A percentile compares a stretch with the other conserved stretches of the same genome.
phyloP scores from a whole-genome alignment of 2,329 filamentous ascomycete genomes.

The Fusarium circinatum region DNA sequence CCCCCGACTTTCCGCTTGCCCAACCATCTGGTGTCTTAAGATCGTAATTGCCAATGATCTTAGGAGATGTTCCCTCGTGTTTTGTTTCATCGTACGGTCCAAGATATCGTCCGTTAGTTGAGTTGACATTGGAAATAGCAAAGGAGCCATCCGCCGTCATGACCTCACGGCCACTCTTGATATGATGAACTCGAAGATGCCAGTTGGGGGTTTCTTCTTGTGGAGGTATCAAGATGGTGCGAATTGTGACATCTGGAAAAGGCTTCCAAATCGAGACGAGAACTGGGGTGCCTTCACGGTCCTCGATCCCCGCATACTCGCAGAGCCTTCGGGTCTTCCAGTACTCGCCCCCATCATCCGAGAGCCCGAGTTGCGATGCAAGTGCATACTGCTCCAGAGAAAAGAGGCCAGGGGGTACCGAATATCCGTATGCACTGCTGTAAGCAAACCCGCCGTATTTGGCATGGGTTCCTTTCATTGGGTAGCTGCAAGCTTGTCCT shows the following conservation, averaged over 20 bases:
- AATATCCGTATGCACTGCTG: constrained; percentile 79
- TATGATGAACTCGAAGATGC: constrained; percentile 74
- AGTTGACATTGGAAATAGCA: constrained; percentile 69
- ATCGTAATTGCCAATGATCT: constrained; percentile 70
- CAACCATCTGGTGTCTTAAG: constrained; percentile 63
- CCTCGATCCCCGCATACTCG: constrained; percentile 71
- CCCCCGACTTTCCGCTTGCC: constrained; percentile 60
- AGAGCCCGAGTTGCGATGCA: constrained; percentile 79
- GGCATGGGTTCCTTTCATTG: constrained; percentile 82
- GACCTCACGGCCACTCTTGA: constrained; percentile 69
- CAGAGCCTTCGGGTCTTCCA: constrained; percentile 81
- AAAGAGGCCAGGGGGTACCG: constrained; percentile 79
- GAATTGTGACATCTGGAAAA: constrained; percentile 73
- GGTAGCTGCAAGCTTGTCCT: constrained; percentile 84
- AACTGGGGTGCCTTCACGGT: constrained; percentile 64
- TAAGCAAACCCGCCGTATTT: constrained; percentile 86
- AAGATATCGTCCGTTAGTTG: constrained; percentile 60
- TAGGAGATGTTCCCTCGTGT: constrained; percentile 63
- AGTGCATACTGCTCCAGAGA: constrained; percentile 81
- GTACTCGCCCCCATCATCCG: constrained; percentile 79
- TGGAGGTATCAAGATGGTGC: constrained; percentile 73
- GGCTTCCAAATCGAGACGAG: constrained; percentile 77
- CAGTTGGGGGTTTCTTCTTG: constrained; percentile 69
- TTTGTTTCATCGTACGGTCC: constrained; percentile 58
- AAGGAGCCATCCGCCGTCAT: constrained; percentile 81